phyloP scores from a whole-genome alignment of 257 asterid genomes.

The Solanum pimpinellifolium region DNA sequence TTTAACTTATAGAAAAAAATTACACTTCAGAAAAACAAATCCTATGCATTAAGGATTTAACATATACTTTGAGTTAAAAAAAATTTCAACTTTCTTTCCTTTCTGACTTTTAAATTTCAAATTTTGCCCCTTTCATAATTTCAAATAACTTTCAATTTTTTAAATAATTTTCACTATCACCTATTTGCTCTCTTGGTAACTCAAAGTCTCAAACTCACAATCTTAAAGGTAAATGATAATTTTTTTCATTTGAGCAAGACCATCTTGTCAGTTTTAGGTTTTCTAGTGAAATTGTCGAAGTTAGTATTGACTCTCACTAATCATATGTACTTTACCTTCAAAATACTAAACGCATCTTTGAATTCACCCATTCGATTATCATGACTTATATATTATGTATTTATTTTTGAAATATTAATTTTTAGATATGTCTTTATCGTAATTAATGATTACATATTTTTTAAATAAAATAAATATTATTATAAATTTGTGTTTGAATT shows the following conservation, averaged over 20 bases:
- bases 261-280: not conserved
- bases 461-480: too few relatives aligned
- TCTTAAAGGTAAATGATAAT: too few relatives aligned
- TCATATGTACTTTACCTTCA: not conserved
- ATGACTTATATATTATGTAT: not conserved
- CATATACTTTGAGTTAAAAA: not conserved
- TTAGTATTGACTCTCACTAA: not conserved
- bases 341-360: not conserved
- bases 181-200: not conserved
- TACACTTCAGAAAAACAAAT: not conserved
- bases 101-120: not conserved
- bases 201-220: not conserved
- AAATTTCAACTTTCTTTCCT: not conserved
- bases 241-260: not conserved
- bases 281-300: not conserved
- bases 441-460: too few relatives aligned
- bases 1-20: not conserved
- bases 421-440: not conserved
- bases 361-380: not conserved
- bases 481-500: not conserved
- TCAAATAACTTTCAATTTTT: not conserved
- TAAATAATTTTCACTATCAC: too few relatives aligned
- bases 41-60: not conserved
- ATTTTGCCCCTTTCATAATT: not conserved
- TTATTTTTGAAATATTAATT: too few relatives aligned